Base-by-base conservation (phyloP, 2,329 filamentous ascomycete species). In the Neonectria ditissima region DNA sequence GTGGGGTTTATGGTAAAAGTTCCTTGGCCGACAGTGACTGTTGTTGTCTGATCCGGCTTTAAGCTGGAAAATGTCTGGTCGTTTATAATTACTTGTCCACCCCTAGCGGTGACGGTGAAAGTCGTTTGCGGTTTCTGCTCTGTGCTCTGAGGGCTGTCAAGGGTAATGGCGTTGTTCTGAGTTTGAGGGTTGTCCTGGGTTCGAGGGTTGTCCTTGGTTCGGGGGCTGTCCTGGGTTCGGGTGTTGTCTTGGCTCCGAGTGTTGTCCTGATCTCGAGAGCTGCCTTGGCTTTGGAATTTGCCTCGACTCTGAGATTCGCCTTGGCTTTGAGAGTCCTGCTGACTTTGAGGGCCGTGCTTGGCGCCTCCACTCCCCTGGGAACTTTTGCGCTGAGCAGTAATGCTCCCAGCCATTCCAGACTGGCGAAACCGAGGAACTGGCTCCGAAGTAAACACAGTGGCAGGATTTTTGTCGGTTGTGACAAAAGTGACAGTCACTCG, bases 391-490 rank as follows among this genome's bases (percentile, higher is more conserved):
- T 60, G 59, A 50, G 55, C 68, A 32, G 63, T 55, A 10, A 59
- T 18, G 20, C 62, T 39, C 10, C 59, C 58, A 39, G 43, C 55
- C 11, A 48, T 48, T 4, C 62, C 58, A 8, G 70, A 65, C 32
- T 68, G 64, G 24, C 78, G 79, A 65, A 83, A 85, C 65, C 75
- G 67, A 0, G 83, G 82, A 5, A 78, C 74, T 5, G 72, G 63
- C 16, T 80, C 74, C 2, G 79, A 76, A 1, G 81, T 71, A 63
- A 78, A 77, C 3, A 86, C 79, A 16, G 86, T 82, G 9, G 82
- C 80, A 0, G 85, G 85, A 59, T 87, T 87, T 71, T 86, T 87
- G 70, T 86, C 84, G 3, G 84, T 86, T 2, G 84, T 86, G 54
- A 83, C 71, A 50, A 85, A 81, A 4, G 80, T 83, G 50, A 84